Conservation (phyloP, 495 filamentous ascomycete genomes). For the Daldinia childiae region DNA sequence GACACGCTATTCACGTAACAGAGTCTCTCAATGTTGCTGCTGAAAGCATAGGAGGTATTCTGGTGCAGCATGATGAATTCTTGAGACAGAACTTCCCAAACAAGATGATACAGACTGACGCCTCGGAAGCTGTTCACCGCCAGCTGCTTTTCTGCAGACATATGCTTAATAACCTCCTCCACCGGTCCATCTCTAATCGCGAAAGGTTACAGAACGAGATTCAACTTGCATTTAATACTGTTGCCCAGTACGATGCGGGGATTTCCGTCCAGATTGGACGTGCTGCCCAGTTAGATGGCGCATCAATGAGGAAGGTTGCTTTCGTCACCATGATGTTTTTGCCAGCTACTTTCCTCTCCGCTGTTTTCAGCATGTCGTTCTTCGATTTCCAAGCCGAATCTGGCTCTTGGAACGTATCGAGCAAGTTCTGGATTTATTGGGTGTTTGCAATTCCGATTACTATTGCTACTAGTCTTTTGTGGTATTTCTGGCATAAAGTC, state of each 20-base stretch:
- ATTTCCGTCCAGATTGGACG: conserved; percentile 49
- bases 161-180: conserved; percentile 51
- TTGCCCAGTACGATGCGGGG: conserved; percentile 51
- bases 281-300: conserved; percentile 51
- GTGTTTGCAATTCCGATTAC: conserved; percentile 34
- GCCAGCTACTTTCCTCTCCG: conserved; percentile 48
- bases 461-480: background rate
- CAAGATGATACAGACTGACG: conserved; percentile 23
- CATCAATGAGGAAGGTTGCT: conserved; percentile 50
- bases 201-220: conserved; percentile 56
- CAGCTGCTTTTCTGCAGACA: conserved; percentile 48
- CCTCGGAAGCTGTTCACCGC: conserved; percentile 35
- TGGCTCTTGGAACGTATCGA: conserved; percentile 39
- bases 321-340: conserved; percentile 49
- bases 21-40: conserved; percentile 57
- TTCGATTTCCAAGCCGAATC: conserved; percentile 40
- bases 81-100: background rate
- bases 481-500: background rate
- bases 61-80: conserved; percentile 31
- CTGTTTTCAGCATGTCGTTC: conserved; percentile 48
- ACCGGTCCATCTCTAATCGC: conserved; percentile 53
- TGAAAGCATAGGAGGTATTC: conserved; percentile 49
- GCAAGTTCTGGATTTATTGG: conserved; percentile 51
- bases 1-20: conserved; percentile 58
- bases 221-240: conserved; percentile 52